Base-by-base conservation (phyloP, 192 early-diverging fungal genomes). In the Gryganskiella cystojenkinii region DNA sequence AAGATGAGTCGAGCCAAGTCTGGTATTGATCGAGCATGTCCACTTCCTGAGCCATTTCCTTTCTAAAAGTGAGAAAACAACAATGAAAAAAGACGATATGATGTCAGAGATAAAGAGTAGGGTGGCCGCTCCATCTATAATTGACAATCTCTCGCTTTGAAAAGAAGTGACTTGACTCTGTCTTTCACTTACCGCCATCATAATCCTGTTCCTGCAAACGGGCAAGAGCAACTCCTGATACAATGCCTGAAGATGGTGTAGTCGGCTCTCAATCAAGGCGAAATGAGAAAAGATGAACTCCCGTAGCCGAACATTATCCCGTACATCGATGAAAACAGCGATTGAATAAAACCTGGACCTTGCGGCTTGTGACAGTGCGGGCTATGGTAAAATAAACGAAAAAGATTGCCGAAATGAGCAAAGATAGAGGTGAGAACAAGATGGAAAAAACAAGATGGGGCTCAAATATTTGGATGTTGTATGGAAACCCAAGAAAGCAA, bases 281-380 rank as follows among this genome's bases (percentile, higher is more conserved):
- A 86, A 88, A 57, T 88, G 86, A 11, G 86, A 88, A 54, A 88
- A 88, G 14, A 88, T 71, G 56, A 88, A 86, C 53, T 86, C 84
- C 24, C 84, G 71, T 27, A 88, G 30, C 24, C 80, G 73, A 25
- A 70, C 50, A 54, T 84, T 82, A 51, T 83, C 68, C 54, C 83
- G 82, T 42, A 85, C 61, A 3, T 75, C 82, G 31, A 88, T 84
- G 14, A 88, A 80, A 11, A 88, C 75, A 20, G 84, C 84, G 20
- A 88, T 67, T 3, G 86, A 83, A 61, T 80, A 88, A 25, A 80
- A 84, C 25, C 83, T 82, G 44, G 86, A 84, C 20, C 84, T 61
- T 28, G 82, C 79, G 6, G 82, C 71, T 50, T 79, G 80, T 43
- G 80, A 78, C 14, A 82, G 49, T 13, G 65, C 71, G 33, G 67